phyloP scores from a whole-genome alignment of 441 rosid species.

The Euphorbia celastroides region DNA sequence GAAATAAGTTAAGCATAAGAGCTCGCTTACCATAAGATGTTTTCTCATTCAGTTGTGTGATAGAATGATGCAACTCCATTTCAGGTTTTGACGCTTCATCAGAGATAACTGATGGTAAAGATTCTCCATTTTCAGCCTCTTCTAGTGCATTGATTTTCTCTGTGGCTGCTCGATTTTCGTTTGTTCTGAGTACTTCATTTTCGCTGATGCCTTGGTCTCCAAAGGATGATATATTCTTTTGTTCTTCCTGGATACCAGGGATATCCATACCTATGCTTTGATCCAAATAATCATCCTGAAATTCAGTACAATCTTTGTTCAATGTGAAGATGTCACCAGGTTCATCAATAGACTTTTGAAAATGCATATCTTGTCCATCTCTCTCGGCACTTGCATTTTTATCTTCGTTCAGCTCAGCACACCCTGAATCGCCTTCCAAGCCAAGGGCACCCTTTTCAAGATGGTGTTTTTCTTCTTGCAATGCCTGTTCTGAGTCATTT shows the following conservation, averaged over 20 bases:
- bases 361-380: constrained; percentile 4
- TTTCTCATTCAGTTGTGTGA: background rate
- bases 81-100: constrained; percentile 10
- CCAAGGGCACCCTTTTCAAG: background rate
- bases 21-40: constrained; percentile 13
- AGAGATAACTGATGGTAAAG: constrained; percentile 1
- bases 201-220: background rate
- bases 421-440: constrained; percentile 4
- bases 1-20: background rate
- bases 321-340: constrained; percentile 6
- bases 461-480: constrained; percentile 7
- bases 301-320: background rate
- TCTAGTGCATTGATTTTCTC: background rate
- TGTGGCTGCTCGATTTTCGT: background rate
- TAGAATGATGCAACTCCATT: background rate
- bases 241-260: constrained; percentile 6
- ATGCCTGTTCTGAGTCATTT: background rate
- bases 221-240: background rate
- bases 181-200: constrained; percentile 1
- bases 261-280: background rate
- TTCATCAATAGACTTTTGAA: constrained; percentile 1
- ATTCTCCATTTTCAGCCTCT: constrained; percentile 6
- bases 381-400: background rate
- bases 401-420: constrained; percentile 5
- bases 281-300: background rate